Evolutionary conservation across 2,329 filamentous ascomycete genomes (phyloP), one percentile per base, ranked within the genome.

Genomic region (Penicillium sp.): DNA sequence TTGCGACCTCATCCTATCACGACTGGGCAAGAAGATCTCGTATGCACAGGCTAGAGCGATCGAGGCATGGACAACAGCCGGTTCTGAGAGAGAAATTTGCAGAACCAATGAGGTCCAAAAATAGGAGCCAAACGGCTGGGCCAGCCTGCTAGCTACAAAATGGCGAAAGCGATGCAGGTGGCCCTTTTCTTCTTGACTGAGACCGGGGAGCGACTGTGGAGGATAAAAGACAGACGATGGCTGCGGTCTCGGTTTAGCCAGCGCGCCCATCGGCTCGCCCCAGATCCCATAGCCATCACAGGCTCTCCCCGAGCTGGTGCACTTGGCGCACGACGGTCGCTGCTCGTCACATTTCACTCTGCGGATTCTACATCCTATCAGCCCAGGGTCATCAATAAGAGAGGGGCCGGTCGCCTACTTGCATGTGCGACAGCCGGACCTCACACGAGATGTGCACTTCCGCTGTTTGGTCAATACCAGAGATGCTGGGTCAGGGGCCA

Each of bases 271-370:
- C 8, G 44, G n/a, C 15, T 35, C n/a, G 23, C 44, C 19, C 53
- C 53, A 56, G 13, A 56, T 56, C 9, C 53, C 53, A 19, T 56
- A 56, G 53, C 53, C 53, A 23, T 56, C 53, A 19, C 53, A 56
- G 23, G 26, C 23, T 26, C 53, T n/a, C 5, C 53, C 53, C 5
- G 53, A 21, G 13, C 17, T 8, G 2, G 23, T 7, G 21, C 53
- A 56, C 44, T 23, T 47, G 9, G 17, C 17, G 7, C 53, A 56
- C 35, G 44, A 31, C 2, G 53, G 53, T 23, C 45, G 23, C 9
- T 56, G 44, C n/a, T 56, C 53, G 9, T 56, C 53, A n/a, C 53
- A 56, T 15, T 56, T 56, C 11, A 56, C 53, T 8, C 44, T 26
- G 41, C 53, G 53, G 26, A 56, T 48, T 44, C 46, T 48, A 21